These are phyloP conservation scores for Mallotus nudiflorus DNA, from an alignment of 345 rosid genomes.

Conservation along the genomic window DNA sequence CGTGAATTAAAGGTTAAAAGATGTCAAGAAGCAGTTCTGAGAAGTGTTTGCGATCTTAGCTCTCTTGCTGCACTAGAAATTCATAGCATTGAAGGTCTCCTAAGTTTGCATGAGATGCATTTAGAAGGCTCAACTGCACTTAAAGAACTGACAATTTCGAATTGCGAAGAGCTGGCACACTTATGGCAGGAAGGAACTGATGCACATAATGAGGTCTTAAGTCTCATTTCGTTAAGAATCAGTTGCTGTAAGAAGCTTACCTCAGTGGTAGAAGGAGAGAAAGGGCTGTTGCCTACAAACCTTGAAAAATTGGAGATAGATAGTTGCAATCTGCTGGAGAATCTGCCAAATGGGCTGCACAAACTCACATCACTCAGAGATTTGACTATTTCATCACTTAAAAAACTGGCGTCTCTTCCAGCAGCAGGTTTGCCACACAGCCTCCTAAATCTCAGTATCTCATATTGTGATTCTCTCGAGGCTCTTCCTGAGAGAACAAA, in stretches of 20 bases:
- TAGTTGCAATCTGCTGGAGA: slow-evolving; percentile 1
- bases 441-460: background rate
- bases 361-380: slow-evolving; percentile 29
- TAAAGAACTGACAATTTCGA: background rate
- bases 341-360: slow-evolving; percentile 31
- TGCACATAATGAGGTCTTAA: background rate
- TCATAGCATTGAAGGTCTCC: background rate
- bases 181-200: slow-evolving; percentile 3
- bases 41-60: background rate
- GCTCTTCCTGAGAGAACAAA: background rate
- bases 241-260: background rate
- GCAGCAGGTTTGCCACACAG: slow-evolving; percentile 10
- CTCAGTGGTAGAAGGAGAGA: slow-evolving; percentile 1
- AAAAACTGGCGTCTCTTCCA: background rate
- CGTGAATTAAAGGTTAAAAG: too few relatives aligned
- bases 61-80: slow-evolving; percentile 12
- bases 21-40: too few relatives aligned
- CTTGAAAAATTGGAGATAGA: background rate
- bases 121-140: background rate
- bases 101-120: background rate
- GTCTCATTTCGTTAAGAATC: background rate
- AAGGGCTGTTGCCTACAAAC: slow-evolving; percentile 1
- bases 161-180: slow-evolving; percentile 1
- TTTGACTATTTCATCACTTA: background rate
- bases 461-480: slow-evolving; percentile 13